Evolutionary conservation across 2,329 filamentous ascomycete species (phyloP), one percentile per base, ranked within the genome.

Genomic region (Neurospora sp.): DNA sequence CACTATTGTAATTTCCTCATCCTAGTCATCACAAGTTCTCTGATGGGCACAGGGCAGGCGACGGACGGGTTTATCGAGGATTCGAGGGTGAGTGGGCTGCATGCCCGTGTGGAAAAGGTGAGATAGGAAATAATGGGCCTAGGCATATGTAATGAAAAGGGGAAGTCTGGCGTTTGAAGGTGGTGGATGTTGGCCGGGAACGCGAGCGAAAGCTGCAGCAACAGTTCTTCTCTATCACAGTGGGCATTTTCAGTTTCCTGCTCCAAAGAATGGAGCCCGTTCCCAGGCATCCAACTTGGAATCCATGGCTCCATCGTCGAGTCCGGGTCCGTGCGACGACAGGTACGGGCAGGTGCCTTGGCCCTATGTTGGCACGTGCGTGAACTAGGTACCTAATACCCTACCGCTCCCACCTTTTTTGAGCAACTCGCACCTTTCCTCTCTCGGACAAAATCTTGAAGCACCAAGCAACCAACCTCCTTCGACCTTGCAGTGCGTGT

Each of bases 401-500:
- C 70, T 71, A 70, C 71, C 68, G 66, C 68, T 70, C 72, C 71
- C 72, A 69, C 70, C 52, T 62, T 62, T 62, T 62, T 62, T 33
- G 52, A 62, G 52, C 52, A 62, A 62, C 72, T 74, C 68, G 69
- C 73, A 73, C 73, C 74, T 77, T 78, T 72, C 77, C 76, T 74
- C 73, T 74, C 74, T 76, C 72, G 75, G 76, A 72, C 75, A 71
- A 67, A 66, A 68, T 67, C 70, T 46, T 43, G 69, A 71, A 43
- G 39, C 42, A 66, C 52, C 70, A 46, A 71, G 68, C 72, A 71
- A 62, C 73, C 72, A 74, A 74, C 74, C 72, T 69, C 73, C 73
- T 70, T 71, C 69, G 17, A 62, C 38, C 69, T 70, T 71, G 67
- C 73, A 75, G 33, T 36, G 33, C 33, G 73, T 39, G 73, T 73